Base-by-base conservation (phyloP, 2,329 filamentous ascomycete genomes). In the Fusarium sp. region DNA sequence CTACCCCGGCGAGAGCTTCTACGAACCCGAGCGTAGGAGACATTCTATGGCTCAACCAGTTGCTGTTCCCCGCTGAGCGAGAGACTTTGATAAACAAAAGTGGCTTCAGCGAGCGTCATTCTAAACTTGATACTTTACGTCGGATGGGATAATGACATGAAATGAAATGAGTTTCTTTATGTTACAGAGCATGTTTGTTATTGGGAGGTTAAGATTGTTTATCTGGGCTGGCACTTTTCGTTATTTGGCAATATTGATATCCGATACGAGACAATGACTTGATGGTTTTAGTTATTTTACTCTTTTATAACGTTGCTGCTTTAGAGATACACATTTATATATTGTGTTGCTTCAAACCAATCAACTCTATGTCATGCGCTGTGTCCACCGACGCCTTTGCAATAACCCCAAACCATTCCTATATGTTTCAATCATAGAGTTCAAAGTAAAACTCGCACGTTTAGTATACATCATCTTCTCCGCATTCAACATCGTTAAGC, bases 1-100 rank as follows among this genome's bases (percentile, higher is more conserved):
- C 3, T 78, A 77, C 45, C 61, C 66, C 5, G 67, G 68, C 35
- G 75, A 77, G 25, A 68, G 68, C 45, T 75, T 76, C 34, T 78
- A 79, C 59, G 67, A 66, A 23, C 64, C 73, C 10, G 68, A 74
- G 25, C 66, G 65, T 13, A 68, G 67, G 66, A 71, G 71, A 25
- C 64, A 67, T 45, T 62, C 67, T 34, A 58, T 70, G 20, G 74
- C 65, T 41, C 68, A 72, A 34, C 70, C 70, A 27, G 54, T 66
- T 43, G 41, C 66, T 13, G 43, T 74, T 18, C 45, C 73, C 54
- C 68, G 66, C 52, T 71, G 64, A 79, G 54, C 48, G 56, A 60
- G 45, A 63, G 27, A 41, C 30, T 32, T 30, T 50, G 60, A 16
- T 35, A 41, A 10, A 35, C 18, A 37, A 67, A 52, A 32, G 48